Evolutionary conservation across 768 basidiomycete species (phyloP), one percentile per base, ranked within the genome.

Genomic region (Boletus rubroflammeus): DNA sequence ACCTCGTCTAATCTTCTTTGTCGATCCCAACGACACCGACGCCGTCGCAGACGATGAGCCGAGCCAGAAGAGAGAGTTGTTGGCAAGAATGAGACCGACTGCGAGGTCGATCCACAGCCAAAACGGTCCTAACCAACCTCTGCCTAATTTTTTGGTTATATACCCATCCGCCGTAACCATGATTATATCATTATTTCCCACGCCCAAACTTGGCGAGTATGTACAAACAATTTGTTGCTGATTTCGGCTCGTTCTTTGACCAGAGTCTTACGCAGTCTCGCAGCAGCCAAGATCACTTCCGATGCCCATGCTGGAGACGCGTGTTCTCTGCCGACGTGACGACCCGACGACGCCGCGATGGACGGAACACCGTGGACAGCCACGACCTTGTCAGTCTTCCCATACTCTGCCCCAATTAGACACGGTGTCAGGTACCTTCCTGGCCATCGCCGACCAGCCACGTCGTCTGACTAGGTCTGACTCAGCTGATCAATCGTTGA

Each of bases 61-160:
- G 64, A 61, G 48, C 55, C 59, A 61, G 61, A 66, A 68, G 62
- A 67, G 63, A 67, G 61, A 63, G 63, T 58, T 60, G 58, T 42
- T 69, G 67, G 67, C 72, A 63, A 70, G 68, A 70, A 71, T 57
- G 63, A 72, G 73, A 76, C 74, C 76, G 74, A 75, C 76, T 72
- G 70, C 64, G 66, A 64, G 63, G 74, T 77, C 76, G 75, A 77
- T 76, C 75, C 76, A 72, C 68, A 71, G 70, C 69, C 70, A 65
- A 67, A 64, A 70, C 69, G 57, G 65, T 58, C 60, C 61, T 69
- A 47, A 48, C 41, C 19, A 60, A 61, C 41, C 38, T 31, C 21
- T 26, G 17, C 17, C 51, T 34, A 19, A 44, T 65, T 68, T 67
- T 70, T 65, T 32, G 41, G 26, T 51, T 71, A 63, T 62, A 71